A percentile compares a stretch with the other conserved stretches of the same genome.
Evolutionary conservation across 2,329 filamentous ascomycete genomes (phyloP).

Genomic region (Aspergillus persii): DNA sequence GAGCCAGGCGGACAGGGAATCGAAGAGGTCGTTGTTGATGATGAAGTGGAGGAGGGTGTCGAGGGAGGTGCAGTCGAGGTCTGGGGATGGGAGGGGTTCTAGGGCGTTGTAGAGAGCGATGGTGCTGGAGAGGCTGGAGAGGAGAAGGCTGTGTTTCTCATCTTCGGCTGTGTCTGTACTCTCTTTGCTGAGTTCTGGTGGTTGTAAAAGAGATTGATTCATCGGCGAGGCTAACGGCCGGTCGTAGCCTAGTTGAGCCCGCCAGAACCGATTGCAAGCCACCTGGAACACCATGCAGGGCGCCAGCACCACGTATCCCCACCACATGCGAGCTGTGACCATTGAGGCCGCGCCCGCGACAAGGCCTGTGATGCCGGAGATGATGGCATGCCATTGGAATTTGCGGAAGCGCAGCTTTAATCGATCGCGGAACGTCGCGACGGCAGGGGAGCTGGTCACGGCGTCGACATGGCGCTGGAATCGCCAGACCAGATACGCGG

Average conservation of each 20-base stretch:
- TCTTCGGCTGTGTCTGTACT: not conserved
- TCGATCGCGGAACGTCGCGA: slow-evolving; percentile 19
- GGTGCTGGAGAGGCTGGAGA: slow-evolving; percentile 9
- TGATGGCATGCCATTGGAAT: slow-evolving; percentile 46
- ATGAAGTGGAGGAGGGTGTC: slow-evolving; percentile 26
- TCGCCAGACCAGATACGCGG: slow-evolving; percentile 41
- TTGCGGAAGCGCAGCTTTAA: slow-evolving; percentile 39
- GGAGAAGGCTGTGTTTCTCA: slow-evolving; percentile 7
- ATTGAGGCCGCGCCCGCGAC: slow-evolving; percentile 52
- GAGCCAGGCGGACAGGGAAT: slow-evolving; percentile 27
- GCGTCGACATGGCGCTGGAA: slow-evolving; percentile 40
- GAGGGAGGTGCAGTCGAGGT: slow-evolving; percentile 11
- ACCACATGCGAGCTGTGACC: slow-evolving; percentile 52
- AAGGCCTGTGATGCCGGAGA: slow-evolving; percentile 48
- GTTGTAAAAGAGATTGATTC: not conserved
- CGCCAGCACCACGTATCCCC: slow-evolving; percentile 52
- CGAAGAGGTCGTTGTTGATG: slow-evolving; percentile 26
- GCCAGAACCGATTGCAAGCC: slow-evolving; percentile 52
- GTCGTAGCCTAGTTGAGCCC: slow-evolving; percentile 48
- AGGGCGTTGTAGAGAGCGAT: slow-evolving; percentile 8
- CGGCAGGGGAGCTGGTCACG: slow-evolving; percentile 20
- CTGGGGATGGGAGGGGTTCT: not conserved
- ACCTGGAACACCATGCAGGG: slow-evolving; percentile 51
- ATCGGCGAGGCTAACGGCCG: slow-evolving; percentile 27
- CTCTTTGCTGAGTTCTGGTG: not conserved